Conservation (phyloP, 192 early-diverging fungal species). For the Backusella morwellensis region DNA sequence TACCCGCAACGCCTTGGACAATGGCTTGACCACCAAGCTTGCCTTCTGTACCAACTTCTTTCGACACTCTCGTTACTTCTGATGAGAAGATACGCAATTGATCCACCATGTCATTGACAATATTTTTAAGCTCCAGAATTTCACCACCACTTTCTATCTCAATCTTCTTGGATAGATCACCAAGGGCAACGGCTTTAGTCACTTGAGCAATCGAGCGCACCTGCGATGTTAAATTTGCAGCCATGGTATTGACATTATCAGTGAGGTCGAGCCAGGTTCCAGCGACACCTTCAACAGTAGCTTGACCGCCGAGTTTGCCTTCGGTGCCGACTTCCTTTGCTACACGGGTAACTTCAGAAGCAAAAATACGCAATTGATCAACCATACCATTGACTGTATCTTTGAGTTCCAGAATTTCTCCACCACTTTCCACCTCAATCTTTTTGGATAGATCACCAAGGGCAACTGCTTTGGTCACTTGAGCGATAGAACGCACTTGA, state of each 20-base stretch:
- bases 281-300: background rate
- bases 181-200: constrained; percentile 60
- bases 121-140: constrained; percentile 41
- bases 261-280: constrained; percentile 14
- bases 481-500: constrained; percentile 66
- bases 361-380: constrained; percentile 46
- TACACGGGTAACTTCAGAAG: too few species aligned
- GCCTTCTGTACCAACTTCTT: constrained; percentile 64
- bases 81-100: constrained; percentile 44
- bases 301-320: constrained; percentile 3
- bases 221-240: constrained; percentile 43
- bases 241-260: constrained; percentile 15
- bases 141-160: constrained; percentile 13
- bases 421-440: constrained; percentile 62
- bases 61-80: constrained; percentile 62
- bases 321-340: too few species aligned
- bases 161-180: constrained; percentile 65
- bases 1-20: constrained; percentile 54
- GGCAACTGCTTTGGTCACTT: constrained; percentile 57
- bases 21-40: constrained; percentile 57
- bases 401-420: constrained; percentile 66
- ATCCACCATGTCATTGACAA: constrained; percentile 62
- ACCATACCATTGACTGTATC: constrained; percentile 80
- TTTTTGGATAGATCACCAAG: constrained; percentile 54
- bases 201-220: constrained; percentile 62